Percentiles rank a stretch among this genome's conserved stretches.
Evolutionary conservation across 495 filamentous ascomycete genomes (phyloP).

Genomic region (Neurospora sublineolata): DNA sequence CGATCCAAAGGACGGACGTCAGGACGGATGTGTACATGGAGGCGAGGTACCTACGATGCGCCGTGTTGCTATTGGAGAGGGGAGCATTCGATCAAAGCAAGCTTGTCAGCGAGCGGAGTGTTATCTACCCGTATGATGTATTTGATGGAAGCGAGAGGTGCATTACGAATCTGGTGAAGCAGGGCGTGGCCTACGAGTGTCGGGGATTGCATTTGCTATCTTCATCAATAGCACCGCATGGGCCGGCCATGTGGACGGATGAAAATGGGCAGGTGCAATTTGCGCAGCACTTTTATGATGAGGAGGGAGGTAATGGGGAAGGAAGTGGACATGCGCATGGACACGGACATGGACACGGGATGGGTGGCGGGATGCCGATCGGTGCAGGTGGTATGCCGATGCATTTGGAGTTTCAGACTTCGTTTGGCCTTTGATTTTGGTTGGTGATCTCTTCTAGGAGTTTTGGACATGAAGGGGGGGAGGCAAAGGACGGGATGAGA

Average conservation of each 20-base stretch:
- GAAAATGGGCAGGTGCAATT: not conserved
- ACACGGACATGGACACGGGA: not conserved
- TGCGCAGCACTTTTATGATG: not conserved
- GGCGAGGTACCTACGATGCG: slow-evolving; percentile 22
- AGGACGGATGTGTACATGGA: slow-evolving; percentile 26
- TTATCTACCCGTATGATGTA: slow-evolving; percentile 20
- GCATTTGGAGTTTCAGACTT: slow-evolving; percentile 20
- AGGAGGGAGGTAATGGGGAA: slow-evolving; percentile 1
- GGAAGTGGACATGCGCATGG: not conserved
- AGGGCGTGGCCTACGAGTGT: slow-evolving; percentile 21
- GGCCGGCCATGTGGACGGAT: not conserved
- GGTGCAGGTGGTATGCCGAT: slow-evolving; percentile 4
- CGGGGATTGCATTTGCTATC: slow-evolving; percentile 19
- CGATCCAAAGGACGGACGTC: slow-evolving; percentile 26
- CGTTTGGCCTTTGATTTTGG: slow-evolving; percentile 2
- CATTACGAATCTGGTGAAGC: slow-evolving; percentile 17
- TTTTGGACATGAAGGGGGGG: not conserved
- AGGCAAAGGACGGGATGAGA: not conserved
- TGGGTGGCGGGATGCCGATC: slow-evolving; percentile 1
- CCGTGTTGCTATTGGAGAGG: slow-evolving; percentile 20
- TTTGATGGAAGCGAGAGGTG: slow-evolving; percentile 23
- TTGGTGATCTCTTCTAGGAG: not conserved
- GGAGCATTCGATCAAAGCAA: slow-evolving; percentile 25
- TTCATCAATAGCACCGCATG: slow-evolving; percentile 14
- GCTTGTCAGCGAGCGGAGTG: slow-evolving; percentile 19